Evolutionary conservation across 345 rosid species (phyloP).

Genomic region (Balakata baccata): DNA sequence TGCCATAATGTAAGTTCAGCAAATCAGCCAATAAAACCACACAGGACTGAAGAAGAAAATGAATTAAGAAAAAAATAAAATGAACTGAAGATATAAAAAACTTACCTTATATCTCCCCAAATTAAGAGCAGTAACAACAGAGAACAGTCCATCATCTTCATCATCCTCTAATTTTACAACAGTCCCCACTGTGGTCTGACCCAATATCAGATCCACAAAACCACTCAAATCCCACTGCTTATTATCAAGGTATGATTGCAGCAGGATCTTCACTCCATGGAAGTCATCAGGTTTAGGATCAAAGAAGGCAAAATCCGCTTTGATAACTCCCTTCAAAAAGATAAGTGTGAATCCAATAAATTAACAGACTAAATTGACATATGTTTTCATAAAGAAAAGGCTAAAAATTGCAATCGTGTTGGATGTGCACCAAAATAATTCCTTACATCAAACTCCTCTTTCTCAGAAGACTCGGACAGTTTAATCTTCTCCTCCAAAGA

Average conservation of each 20-base stretch:
- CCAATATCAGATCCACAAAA: slow-evolving; percentile 78
- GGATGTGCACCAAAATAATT: background rate
- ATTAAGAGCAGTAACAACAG: slow-evolving; percentile 64
- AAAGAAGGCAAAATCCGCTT: slow-evolving; percentile 89
- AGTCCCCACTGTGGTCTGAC: slow-evolving; percentile 82
- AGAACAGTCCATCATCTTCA: slow-evolving; percentile 71
- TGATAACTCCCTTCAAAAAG: slow-evolving; percentile 56
- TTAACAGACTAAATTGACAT: background rate
- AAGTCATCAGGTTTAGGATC: slow-evolving; percentile 82
- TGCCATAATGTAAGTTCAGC: background rate
- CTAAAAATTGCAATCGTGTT: background rate
- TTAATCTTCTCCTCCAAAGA: slow-evolving; percentile 18
- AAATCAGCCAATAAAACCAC: background rate
- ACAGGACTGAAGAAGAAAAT: too few relatives aligned
- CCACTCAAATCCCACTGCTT: slow-evolving; percentile 85
- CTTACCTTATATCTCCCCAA: slow-evolving; percentile 74
- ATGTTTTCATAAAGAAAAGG: background rate
- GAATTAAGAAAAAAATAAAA: background rate
- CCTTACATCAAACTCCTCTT: slow-evolving; percentile 55
- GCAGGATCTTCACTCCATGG: slow-evolving; percentile 68
- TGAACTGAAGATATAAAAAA: background rate
- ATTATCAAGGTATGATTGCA: slow-evolving; percentile 66
- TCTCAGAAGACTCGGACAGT: slow-evolving; percentile 52
- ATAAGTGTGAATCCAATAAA: background rate
- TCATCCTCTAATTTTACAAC: slow-evolving; percentile 79